Base-by-base conservation (phyloP, 2,329 filamentous ascomycete genomes). In the Aspergillus sp. region DNA sequence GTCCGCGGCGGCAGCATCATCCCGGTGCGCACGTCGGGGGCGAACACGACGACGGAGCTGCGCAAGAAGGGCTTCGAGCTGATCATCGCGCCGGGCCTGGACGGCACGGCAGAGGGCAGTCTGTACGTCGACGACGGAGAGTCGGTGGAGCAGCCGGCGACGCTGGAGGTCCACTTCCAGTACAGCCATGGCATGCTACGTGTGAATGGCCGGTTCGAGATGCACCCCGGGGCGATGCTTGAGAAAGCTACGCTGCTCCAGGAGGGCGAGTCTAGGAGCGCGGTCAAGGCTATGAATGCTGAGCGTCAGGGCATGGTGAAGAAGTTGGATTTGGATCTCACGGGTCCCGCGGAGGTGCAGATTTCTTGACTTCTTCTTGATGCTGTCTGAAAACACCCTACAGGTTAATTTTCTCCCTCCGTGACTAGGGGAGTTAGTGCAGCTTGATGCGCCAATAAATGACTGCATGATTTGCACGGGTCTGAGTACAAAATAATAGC, bases 91-190 rank as follows among this genome's bases (percentile, higher is more conserved):
- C 69, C 82, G 0, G 75, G 71, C 4, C 49, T 53, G 1, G 63
- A 80, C 32, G 81, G 79, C 3, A 72, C 62, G 5, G 85, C 85
- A 0, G 55, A 51, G 1, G 85, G 85, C 0, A 65, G 68, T 32
- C 63, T 91, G 35, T 91, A 88, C 53, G 61, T 91, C 4, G 85
- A 91, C 44, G 84, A 93, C 39, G 85, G 85, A 6, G 75, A 78
- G 37, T 77, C 71, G 15, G 46, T 88, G 30, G 61, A 72, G 37
- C 82, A 82, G 55, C 27, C 30, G 2, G 29, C 35, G 1, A 73
- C 67, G n/a, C 74, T 69, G 5, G 61, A 73, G 34, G 66, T 86
- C 32, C 55, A 61, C 10, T 82, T 88, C 44, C 45, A 52, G 6
- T 88, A 75, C 50, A 59, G 67, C 28, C 52, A 67, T 2, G 71